Base-by-base conservation (phyloP, 805 yeast species). In the Metschnikowia kunwiensis region DNA sequence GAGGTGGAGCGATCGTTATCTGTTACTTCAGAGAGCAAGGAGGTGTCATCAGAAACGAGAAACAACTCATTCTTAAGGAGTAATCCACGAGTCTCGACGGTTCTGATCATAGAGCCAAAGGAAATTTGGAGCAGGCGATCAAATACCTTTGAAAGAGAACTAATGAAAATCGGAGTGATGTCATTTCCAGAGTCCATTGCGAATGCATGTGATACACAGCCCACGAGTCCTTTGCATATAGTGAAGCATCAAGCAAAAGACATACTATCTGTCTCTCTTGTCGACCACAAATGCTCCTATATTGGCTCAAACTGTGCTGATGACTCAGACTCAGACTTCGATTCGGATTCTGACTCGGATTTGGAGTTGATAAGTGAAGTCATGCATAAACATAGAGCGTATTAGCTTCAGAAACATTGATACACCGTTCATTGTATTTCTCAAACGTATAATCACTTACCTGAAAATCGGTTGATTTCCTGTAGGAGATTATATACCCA, bases 401-500 rank as follows among this genome's bases (percentile, higher is more conserved):
- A 27, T 14, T 25, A 17, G 10, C n/a, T n/a, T n/a, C n/a, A n/a
- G n/a, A n/a, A n/a, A n/a, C n/a, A n/a, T n/a, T n/a, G n/a, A n/a
- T 3, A 11, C 5, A 23, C 25, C 5, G 7, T 23, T 23, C n/a
- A n/a, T n/a, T n/a, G 25, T 11, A 5, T n/a, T n/a, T n/a, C n/a
- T n/a, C n/a, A n/a, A n/a, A n/a, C 8, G 18, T 8, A 9, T 7
- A 4, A 14, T 28, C 22, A 36, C 6, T 36, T 32, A 4, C 5
- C 16, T 7, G 36, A 31, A 31, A 27, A 36, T 34, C 77, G 52
- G 40, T 74, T 76, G 35, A 73, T 64, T 42, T 75, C 79, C 11
- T 60, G 50, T 34, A 58, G 50, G 12, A 76, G 55, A 28, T 58
- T 57, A 7, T 63, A 51, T 3, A 85, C 89, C 97, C 97, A 89